phyloP scores from a whole-genome alignment of 1,284 basidiomycete genomes.

The Sporisorium scitamineum region DNA sequence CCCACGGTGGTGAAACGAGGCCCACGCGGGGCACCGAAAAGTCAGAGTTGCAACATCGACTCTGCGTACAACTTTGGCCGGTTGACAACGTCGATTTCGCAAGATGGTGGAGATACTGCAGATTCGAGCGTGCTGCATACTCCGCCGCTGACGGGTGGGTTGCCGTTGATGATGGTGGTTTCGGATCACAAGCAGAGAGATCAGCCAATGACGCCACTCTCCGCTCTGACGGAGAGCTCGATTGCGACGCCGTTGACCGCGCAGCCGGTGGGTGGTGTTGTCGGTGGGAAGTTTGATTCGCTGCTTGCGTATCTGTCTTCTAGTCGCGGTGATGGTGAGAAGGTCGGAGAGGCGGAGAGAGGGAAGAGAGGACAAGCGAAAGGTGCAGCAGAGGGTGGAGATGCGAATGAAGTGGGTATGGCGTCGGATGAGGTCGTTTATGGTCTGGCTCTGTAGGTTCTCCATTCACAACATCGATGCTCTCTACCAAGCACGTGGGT shows the following conservation, averaged over 20 bases:
- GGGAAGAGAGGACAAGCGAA: background rate
- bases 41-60: conserved; percentile 6
- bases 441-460: conserved; percentile 8
- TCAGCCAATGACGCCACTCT: conserved; percentile 18
- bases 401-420: background rate
- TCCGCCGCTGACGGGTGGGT: conserved; percentile 13
- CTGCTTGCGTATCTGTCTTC: conserved; percentile 26
- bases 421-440: conserved; percentile 5
- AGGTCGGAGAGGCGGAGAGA: background rate
- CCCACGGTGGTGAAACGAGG: background rate
- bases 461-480: background rate
- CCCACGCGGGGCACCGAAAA: conserved; percentile 5
- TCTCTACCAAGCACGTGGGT: no score
- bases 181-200: background rate
- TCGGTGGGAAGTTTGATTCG: conserved; percentile 21
- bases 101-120: background rate
- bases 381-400: background rate
- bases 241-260: conserved; percentile 11
- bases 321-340: background rate
- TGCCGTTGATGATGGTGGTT: background rate
- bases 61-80: background rate
- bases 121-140: conserved; percentile 14
- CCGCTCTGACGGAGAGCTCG: conserved; percentile 9
- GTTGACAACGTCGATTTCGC: background rate
- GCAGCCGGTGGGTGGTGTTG: background rate